Conservation (phyloP, 2,329 filamentous ascomycete species). For the Diaporthe vaccinii region DNA sequence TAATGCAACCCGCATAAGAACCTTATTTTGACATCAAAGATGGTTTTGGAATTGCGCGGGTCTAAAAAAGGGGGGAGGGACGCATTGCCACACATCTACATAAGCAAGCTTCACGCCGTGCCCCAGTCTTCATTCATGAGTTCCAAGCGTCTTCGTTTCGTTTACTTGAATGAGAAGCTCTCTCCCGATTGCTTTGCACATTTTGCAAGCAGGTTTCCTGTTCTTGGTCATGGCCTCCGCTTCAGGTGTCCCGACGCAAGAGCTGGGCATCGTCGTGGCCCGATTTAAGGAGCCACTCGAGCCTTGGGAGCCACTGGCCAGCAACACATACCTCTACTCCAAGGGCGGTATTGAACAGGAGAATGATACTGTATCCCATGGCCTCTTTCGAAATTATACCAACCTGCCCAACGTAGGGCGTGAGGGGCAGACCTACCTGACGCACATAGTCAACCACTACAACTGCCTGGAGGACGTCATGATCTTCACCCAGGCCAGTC, state of each 20-base stretch:
- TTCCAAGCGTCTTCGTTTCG: not conserved
- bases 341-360: conserved; percentile 38
- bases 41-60: not conserved
- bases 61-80: not conserved
- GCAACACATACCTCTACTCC: conserved; percentile 40
- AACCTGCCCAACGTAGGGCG: conserved; percentile 38
- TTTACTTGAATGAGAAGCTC: not conserved
- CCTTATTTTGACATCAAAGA: conserved; percentile 1
- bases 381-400: conserved; percentile 40
- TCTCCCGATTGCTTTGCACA: not conserved
- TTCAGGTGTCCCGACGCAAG: not conserved
- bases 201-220: not conserved
- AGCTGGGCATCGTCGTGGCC: conserved; percentile 39
- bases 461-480: conserved; percentile 40
- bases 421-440: conserved; percentile 39
- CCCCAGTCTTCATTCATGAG: too few species aligned
- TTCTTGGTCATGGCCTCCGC: not conserved
- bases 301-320: conserved; percentile 34
- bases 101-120: not conserved
- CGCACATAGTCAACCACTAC: conserved; percentile 37
- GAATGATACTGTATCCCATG: conserved; percentile 39
- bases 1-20: not conserved
- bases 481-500: conserved; percentile 41
- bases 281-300: conserved; percentile 41
- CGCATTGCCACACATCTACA: not conserved